A percentile compares a stretch with the other conserved stretches of the same genome.
Evolutionary conservation across 2,329 filamentous ascomycete genomes (phyloP).

Genomic region (Trichocomaceae sp.): DNA sequence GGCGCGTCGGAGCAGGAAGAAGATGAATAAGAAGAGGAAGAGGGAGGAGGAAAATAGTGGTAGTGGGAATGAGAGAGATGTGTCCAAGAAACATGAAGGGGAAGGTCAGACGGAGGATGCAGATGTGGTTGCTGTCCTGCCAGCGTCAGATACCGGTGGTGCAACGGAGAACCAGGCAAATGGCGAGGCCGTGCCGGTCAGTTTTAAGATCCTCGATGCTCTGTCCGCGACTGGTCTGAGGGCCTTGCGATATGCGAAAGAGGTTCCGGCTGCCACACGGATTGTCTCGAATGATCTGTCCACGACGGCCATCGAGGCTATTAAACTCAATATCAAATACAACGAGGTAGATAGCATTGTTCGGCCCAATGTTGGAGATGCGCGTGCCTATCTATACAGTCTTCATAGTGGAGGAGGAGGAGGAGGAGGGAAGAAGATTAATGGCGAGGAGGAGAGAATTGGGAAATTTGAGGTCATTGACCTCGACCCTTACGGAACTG

Average conservation of each 20-base stretch:
- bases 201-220: constrained; percentile 85
- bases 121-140: not conserved
- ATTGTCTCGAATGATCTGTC: constrained; percentile 89
- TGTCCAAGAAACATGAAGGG: constrained; percentile 5
- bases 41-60: constrained; percentile 26
- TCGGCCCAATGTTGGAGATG: constrained; percentile 69
- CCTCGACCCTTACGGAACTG: constrained; percentile 91
- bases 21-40: constrained; percentile 35
- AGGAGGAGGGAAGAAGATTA: constrained; percentile 32
- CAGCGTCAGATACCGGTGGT: constrained; percentile 2
- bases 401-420: no score
- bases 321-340: constrained; percentile 76
- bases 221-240: constrained; percentile 89
- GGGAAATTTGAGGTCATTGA: constrained; percentile 88
- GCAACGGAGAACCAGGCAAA: constrained; percentile 14
- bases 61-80: not conserved
- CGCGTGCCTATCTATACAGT: constrained; percentile 84
- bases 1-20: constrained; percentile 40
- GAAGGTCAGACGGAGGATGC: constrained; percentile 7
- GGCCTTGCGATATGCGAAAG: constrained; percentile 83
- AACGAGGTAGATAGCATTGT: constrained; percentile 70
- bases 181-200: constrained; percentile 27
- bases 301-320: constrained; percentile 66
- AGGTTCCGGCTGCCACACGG: constrained; percentile 75
- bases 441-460: constrained; percentile 21